A percentile compares a stretch with the other conserved stretches of the same genome.
Evolutionary conservation across 2,329 filamentous ascomycete genomes (phyloP).

Genomic region (Colletotrichum scovillei): DNA sequence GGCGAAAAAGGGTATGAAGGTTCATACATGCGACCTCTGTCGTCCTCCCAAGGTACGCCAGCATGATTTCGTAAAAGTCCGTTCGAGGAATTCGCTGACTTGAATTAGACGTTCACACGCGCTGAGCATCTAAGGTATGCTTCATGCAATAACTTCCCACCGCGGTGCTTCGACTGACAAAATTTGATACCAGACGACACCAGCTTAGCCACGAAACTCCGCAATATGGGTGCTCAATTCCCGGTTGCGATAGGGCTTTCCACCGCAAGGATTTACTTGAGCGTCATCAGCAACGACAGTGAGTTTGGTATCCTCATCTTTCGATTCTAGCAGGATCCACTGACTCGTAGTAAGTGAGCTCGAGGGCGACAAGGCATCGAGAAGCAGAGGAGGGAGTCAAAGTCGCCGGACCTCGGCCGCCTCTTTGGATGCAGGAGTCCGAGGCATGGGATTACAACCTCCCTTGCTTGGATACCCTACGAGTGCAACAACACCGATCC

Average conservation of each 20-base stretch:
- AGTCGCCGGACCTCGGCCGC: conserved; percentile 34
- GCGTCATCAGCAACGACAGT: conserved; percentile 67
- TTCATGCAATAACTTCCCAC: not conserved
- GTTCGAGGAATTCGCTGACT: not conserved
- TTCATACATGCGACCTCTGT: conserved; percentile 66
- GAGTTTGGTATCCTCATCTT: not conserved
- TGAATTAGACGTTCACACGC: conserved; percentile 67
- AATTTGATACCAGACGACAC: conserved; percentile 60
- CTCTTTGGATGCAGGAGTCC: conserved; percentile 30
- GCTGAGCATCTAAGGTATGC: conserved; percentile 70
- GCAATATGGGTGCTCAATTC: conserved; percentile 60
- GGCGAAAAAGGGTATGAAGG: conserved; percentile 69
- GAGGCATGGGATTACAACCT: conserved; percentile 15
- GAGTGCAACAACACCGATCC: conserved; percentile 16
- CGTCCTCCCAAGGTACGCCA: conserved; percentile 60
- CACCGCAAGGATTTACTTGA: conserved; percentile 69
- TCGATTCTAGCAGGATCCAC: not conserved
- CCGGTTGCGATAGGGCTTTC: conserved; percentile 68
- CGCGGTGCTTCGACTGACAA: conserved; percentile 3
- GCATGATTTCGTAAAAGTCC: not conserved
- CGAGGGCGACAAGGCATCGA: conserved; percentile 33
- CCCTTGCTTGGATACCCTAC: conserved; percentile 31
- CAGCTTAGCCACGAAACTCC: conserved; percentile 70
- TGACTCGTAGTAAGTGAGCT: conserved; percentile 30
- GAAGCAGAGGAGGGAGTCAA: conserved; percentile 21